Evolutionary conservation across 139 green algal species (phyloP).

Genomic region (Picochlorum costavermella): DNA sequence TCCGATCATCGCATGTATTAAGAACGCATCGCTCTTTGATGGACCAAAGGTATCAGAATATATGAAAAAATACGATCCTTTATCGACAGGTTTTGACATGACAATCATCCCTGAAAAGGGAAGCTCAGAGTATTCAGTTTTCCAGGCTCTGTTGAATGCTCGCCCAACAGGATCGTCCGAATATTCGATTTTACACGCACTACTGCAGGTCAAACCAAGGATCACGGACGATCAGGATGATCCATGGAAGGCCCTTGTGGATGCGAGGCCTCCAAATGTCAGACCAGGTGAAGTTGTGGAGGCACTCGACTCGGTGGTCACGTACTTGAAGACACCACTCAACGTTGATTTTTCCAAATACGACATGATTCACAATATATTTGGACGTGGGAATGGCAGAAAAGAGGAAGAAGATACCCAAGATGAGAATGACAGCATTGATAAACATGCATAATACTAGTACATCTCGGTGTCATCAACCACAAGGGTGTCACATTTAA

Average conservation of each 20-base stretch:
- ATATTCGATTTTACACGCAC: not conserved
- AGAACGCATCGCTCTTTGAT: not conserved
- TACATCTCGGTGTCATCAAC: too few relatives aligned
- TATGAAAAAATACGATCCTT: constrained; percentile 1
- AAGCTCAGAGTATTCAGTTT: too few relatives aligned
- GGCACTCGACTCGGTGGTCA: too few relatives aligned
- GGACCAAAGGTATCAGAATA: not conserved
- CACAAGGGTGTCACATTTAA: too few relatives aligned
- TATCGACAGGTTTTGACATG: too few relatives aligned
- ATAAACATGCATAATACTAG: not conserved
- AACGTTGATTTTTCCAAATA: not conserved
- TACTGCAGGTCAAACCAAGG: not conserved
- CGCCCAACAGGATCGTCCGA: not conserved
- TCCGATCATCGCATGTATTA: not conserved
- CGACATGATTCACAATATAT: constrained; percentile 6
- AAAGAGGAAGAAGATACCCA: not conserved
- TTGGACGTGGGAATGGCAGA: not conserved
- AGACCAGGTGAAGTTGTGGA: not conserved
- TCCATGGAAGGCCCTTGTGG: constrained; percentile 1
- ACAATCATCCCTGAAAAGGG: too few relatives aligned
- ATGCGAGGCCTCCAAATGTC: not conserved
- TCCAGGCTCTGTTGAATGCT: too few relatives aligned
- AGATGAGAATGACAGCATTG: not conserved
- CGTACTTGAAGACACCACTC: too few relatives aligned
- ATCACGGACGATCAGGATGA: not conserved